These are phyloP conservation scores for Annulohypoxylon truncatum DNA, from an alignment of 2,329 filamentous ascomycete genomes.

Conservation along the genomic window DNA sequence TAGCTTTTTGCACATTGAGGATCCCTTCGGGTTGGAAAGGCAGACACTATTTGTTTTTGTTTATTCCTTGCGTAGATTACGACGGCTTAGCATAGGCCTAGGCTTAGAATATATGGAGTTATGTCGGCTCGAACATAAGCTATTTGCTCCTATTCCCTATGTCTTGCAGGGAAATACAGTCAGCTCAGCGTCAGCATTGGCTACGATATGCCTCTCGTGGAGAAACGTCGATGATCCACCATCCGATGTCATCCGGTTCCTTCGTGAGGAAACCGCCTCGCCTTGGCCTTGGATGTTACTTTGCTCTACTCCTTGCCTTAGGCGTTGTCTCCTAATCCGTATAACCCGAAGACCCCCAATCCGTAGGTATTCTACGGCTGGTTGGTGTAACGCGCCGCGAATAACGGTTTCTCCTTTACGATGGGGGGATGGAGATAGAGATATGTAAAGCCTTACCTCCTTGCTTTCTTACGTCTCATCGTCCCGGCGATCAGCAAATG, in stretches of 20 bases:
- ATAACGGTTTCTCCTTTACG: constrained; percentile 10
- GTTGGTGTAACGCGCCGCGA: constrained; percentile 10
- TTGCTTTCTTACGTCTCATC: constrained; percentile 5
- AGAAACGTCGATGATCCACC: constrained; percentile 1
- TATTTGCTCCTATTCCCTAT: neutral
- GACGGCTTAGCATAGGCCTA: neutral
- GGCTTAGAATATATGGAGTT: neutral
- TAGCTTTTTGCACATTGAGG: neutral
- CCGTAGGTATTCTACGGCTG: neutral
- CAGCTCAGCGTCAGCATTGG: constrained; percentile 13
- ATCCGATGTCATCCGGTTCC: constrained; percentile 5
- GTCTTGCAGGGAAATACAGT: constrained; percentile 19
- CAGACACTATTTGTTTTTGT: neutral
- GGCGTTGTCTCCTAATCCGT: neutral
- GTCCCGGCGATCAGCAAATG: neutral
- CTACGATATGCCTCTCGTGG: neutral
- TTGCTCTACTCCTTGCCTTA: neutral
- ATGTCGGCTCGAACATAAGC: neutral
- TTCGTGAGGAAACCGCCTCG: neutral
- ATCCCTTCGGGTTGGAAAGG: constrained; percentile 5
- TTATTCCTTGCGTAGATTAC: neutral
- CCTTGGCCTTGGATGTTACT: neutral
- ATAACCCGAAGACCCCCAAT: constrained; percentile 23
- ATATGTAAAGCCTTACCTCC: constrained; percentile 3
- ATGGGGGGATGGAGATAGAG: neutral